Conservation (phyloP, 1,139 yeast species). For the Scheffersomyces insectosa region DNA sequence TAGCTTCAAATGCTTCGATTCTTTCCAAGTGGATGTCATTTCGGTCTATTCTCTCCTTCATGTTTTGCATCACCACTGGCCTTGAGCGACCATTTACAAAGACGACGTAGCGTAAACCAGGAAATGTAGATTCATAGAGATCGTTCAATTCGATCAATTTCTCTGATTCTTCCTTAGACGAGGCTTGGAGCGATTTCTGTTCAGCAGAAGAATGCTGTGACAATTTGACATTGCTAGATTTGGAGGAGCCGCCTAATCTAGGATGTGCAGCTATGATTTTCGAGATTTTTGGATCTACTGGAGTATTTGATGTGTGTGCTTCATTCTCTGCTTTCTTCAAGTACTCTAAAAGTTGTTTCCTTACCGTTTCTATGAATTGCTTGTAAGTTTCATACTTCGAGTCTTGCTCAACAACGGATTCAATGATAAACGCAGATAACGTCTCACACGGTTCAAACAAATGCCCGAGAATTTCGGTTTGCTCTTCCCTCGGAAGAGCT, state of each 20-base stretch:
- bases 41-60: conserved; percentile 60
- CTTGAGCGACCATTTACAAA: conserved; percentile 84
- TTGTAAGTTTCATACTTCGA: conserved; percentile 31
- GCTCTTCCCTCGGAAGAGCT: conserved; percentile 16
- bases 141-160: conserved; percentile 56
- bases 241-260: conserved; percentile 66
- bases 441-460: conserved; percentile 70
- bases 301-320: conserved; percentile 13
- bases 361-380: conserved; percentile 52
- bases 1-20: conserved; percentile 69
- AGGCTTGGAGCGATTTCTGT: conserved; percentile 60
- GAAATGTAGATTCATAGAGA: conserved; percentile 66
- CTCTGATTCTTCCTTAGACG: conserved; percentile 47
- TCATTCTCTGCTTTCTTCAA: conserved; percentile 25
- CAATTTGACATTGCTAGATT: conserved; percentile 36
- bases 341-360: conserved; percentile 37
- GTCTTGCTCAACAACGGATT: conserved; percentile 28
- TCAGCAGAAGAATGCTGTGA: conserved; percentile 71
- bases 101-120: conserved; percentile 86
- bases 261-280: conserved; percentile 85
- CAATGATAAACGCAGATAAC: conserved; percentile 41
- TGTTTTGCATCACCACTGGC: conserved; percentile 62
- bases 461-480: conserved; percentile 46
- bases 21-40: conserved; percentile 57
- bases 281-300: conserved; percentile 34